phyloP scores from a whole-genome alignment of 2,329 filamentous ascomycete genomes.

The Alternaria triticimaculans region DNA sequence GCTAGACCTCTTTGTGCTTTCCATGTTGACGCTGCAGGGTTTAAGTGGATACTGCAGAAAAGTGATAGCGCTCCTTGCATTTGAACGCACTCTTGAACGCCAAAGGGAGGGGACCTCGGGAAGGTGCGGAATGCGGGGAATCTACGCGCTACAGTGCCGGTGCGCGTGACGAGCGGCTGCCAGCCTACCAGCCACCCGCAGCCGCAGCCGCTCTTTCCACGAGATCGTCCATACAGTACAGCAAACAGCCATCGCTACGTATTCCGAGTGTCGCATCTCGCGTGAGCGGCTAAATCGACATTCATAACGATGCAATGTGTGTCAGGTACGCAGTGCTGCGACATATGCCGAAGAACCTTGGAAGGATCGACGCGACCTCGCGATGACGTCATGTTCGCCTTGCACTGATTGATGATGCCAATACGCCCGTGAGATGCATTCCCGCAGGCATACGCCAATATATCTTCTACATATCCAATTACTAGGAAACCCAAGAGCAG shows the following conservation, averaged over 20 bases:
- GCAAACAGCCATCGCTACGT: neutral
- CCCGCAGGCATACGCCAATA: neutral
- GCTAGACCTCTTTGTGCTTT: too few species aligned
- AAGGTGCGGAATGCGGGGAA: too few species aligned
- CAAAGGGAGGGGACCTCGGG: too few species aligned
- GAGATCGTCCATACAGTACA: neutral
- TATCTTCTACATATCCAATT: neutral
- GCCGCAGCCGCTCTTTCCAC: neutral
- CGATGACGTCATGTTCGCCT: neutral
- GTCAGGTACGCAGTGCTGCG: neutral
- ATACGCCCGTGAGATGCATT: neutral
- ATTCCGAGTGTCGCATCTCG: neutral
- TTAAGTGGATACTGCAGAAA: too few species aligned
- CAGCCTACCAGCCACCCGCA: neutral
- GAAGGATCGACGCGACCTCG: neutral
- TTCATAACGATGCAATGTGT: neutral
- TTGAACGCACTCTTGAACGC: too few species aligned
- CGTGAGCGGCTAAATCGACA: accelerated
- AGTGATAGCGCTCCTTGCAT: too few species aligned
- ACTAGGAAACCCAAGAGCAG: too few species aligned
- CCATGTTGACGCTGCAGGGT: too few species aligned
- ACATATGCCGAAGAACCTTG: constrained; percentile 3
- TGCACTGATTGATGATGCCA: neutral
- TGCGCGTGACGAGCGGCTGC: neutral
- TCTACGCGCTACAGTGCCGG: too few species aligned